Conservation (phyloP, 2,329 filamentous ascomycete species). For the Pseudogymnoascus sp. region DNA sequence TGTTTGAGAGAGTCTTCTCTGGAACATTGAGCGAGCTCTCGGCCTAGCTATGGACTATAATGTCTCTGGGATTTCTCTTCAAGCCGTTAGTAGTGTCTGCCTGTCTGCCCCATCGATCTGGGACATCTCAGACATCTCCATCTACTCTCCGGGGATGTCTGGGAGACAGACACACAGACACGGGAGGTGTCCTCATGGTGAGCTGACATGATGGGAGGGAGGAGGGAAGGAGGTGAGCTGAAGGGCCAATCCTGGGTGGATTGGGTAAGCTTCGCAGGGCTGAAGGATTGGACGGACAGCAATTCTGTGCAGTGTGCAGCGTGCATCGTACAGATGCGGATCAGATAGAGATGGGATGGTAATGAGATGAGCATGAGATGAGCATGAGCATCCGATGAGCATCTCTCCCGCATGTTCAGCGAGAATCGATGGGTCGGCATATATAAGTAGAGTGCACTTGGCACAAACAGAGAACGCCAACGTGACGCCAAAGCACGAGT, state of each 20-base stretch:
- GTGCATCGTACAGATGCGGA: background rate
- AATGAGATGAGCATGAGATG: background rate
- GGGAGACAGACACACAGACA: background rate
- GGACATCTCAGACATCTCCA: conserved; percentile 1
- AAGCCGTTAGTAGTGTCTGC: background rate
- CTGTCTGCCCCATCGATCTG: background rate
- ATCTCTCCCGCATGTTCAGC: background rate
- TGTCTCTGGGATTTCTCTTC: background rate
- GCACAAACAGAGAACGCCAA: background rate
- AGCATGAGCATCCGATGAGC: background rate
- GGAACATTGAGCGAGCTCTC: background rate
- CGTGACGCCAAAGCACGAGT: background rate
- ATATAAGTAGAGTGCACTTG: background rate
- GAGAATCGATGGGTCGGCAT: background rate
- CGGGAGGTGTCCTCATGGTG: background rate
- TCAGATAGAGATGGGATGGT: background rate
- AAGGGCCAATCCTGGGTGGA: background rate
- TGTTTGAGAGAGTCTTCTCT: background rate
- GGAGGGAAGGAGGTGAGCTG: background rate
- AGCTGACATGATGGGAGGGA: background rate
- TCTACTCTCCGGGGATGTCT: conserved; percentile 3
- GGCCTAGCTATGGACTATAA: background rate
- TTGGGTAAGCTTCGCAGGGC: background rate
- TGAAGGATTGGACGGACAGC: background rate
- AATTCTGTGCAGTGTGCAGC: background rate